phyloP scores from a whole-genome alignment of 441 rosid genomes.

The Populus tomentosa region DNA sequence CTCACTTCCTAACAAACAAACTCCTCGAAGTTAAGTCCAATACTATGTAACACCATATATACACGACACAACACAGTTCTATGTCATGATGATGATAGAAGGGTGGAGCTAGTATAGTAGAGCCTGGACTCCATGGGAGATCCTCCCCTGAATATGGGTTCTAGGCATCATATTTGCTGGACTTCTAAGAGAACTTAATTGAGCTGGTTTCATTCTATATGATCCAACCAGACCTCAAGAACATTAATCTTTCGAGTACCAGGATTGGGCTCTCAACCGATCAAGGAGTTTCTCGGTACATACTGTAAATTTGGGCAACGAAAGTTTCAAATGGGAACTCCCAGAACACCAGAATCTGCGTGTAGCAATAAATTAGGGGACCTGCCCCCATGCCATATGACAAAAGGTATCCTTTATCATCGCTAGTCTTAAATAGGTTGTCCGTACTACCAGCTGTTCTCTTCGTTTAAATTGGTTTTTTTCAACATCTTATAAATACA shows the following conservation, averaged over 20 bases:
- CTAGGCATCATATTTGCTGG: background rate
- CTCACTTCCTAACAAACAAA: no score
- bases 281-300: background rate
- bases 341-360: background rate
- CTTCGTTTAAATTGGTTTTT: background rate
- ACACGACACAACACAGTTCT: no score
- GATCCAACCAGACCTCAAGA: background rate
- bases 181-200: background rate
- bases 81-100: no score
- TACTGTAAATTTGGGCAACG: background rate
- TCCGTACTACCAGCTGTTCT: conserved; percentile 3
- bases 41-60: no score
- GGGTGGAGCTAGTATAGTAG: no score
- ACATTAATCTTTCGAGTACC: background rate
- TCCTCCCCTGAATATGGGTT: background rate
- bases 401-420: background rate
- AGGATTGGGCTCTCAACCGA: background rate
- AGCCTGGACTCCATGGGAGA: no score
- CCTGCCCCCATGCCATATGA: background rate
- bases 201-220: background rate
- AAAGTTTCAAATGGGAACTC: background rate
- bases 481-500: conserved; percentile 24
- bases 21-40: no score
- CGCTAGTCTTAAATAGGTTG: conserved; percentile 8
- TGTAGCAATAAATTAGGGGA: background rate